These are phyloP conservation scores for Platanthera guangdongensis DNA, from an alignment of 106 monocot species.

Conservation along the genomic window DNA sequence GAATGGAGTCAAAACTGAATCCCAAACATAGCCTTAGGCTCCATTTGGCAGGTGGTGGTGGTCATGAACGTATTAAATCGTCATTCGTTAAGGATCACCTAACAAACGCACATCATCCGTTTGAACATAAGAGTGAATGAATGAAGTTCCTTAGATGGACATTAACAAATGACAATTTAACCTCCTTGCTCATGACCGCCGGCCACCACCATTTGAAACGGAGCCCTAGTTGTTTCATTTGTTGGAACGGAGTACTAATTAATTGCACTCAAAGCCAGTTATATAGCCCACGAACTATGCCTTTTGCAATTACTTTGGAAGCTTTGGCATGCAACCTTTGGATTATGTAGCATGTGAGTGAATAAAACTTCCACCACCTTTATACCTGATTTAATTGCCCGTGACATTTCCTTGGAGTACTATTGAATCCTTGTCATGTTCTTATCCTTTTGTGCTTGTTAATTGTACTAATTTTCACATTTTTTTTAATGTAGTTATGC, in stretches of 20 bases:
- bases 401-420: not conserved
- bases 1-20: no score
- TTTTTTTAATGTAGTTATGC: constrained; percentile 68
- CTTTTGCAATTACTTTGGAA: constrained; percentile 60
- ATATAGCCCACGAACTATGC: not conserved
- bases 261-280: not conserved
- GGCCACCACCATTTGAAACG: not conserved
- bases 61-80: no score
- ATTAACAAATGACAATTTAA: no score
- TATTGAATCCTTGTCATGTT: not conserved
- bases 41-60: no score
- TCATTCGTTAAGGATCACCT: no score
- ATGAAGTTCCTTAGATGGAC: no score
- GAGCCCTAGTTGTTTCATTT: not conserved
- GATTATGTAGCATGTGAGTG: constrained; percentile 93
- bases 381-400: constrained; percentile 5
- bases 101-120: no score
- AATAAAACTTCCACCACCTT: constrained; percentile 9
- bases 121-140: no score
- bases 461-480: not conserved
- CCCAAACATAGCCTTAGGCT: no score
- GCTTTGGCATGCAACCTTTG: constrained; percentile 89
- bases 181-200: no score
- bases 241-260: not conserved
- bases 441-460: not conserved